These are phyloP conservation scores for Haemoproteus tartakovskyi DNA, from an alignment of 169 alveolate genomes.

Conservation along the genomic window DNA sequence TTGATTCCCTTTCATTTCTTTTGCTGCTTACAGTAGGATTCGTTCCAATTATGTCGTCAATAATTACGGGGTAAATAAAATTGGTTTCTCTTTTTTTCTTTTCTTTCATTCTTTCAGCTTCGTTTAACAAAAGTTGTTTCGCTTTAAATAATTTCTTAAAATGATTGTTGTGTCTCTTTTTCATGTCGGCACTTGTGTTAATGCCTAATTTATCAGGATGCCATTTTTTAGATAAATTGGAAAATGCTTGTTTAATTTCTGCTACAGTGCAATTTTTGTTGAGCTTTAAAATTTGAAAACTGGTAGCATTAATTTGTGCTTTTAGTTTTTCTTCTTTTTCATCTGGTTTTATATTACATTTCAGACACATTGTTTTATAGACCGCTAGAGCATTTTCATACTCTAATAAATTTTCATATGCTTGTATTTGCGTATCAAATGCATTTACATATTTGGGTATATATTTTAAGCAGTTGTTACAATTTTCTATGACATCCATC, in stretches of 20 bases:
- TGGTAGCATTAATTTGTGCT: constrained; percentile 74
- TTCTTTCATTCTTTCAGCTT: constrained; percentile 61
- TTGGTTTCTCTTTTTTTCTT: constrained; percentile 72
- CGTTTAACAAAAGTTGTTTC: constrained; percentile 69
- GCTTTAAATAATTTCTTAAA: constrained; percentile 76
- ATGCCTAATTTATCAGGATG: constrained; percentile 77
- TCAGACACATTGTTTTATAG: constrained; percentile 67
- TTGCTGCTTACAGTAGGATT: not conserved
- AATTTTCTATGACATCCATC: constrained; percentile 73
- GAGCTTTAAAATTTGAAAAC: constrained; percentile 71
- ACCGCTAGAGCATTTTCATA: constrained; percentile 70
- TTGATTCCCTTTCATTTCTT: not conserved
- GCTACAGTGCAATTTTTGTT: constrained; percentile 63
- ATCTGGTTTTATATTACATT: constrained; percentile 73
- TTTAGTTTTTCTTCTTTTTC: constrained; percentile 66
- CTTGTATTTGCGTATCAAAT: constrained; percentile 73
- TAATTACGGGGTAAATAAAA: constrained; percentile 68
- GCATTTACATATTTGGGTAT: constrained; percentile 77
- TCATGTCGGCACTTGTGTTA: constrained; percentile 66
- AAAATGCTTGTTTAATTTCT: constrained; percentile 76
- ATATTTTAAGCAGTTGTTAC: constrained; percentile 73
- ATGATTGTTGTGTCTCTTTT: constrained; percentile 71
- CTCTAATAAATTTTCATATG: constrained; percentile 74
- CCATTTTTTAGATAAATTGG: constrained; percentile 74
- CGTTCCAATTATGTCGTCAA: constrained; percentile 14